Percentiles rank a stretch among this genome's conserved stretches.
phyloP scores from a whole-genome alignment of 495 filamentous ascomycete genomes.

The Parmelia sp. region DNA sequence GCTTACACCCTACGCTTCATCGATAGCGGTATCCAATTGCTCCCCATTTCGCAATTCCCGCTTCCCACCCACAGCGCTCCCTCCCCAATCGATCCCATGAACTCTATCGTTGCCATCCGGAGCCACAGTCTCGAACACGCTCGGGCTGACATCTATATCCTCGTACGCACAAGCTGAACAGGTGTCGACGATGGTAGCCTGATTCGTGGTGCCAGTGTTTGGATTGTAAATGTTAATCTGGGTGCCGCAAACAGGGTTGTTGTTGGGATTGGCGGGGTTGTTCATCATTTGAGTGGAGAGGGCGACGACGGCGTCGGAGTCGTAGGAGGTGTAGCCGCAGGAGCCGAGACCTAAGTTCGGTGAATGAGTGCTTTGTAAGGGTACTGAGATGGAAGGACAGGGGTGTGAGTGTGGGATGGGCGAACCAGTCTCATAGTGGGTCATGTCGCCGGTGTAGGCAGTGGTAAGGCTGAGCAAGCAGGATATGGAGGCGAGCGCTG shows the following conservation, averaged over 20 bases:
- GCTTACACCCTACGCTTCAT: too few relatives aligned
- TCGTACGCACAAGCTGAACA: conserved; percentile 27
- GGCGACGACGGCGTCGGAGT: conserved; percentile 33
- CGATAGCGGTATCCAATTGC: too few relatives aligned
- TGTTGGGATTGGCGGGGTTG: conserved; percentile 33
- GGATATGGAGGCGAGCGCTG: neutral
- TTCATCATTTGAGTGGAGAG: conserved; percentile 30
- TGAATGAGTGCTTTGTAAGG: too few relatives aligned
- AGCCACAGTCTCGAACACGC: conserved; percentile 18
- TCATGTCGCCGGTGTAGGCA: conserved; percentile 34
- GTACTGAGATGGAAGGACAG: too few relatives aligned
- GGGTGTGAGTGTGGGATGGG: neutral
- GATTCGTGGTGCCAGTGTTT: conserved; percentile 13
- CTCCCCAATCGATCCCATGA: too few relatives aligned
- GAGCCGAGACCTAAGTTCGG: conserved; percentile 34
- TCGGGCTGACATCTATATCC: conserved; percentile 28
- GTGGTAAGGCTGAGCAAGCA: neutral
- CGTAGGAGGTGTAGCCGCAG: conserved; percentile 31
- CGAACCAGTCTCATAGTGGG: conserved; percentile 35
- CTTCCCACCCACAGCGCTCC: too few relatives aligned
- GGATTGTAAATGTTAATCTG: conserved; percentile 28
- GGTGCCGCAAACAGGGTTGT: conserved; percentile 37
- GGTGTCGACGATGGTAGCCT: conserved; percentile 30
- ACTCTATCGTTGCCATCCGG: conserved; percentile 20
- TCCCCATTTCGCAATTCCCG: too few relatives aligned